Conservation (phyloP, 495 filamentous ascomycete genomes). For the Echria macrotheca region DNA sequence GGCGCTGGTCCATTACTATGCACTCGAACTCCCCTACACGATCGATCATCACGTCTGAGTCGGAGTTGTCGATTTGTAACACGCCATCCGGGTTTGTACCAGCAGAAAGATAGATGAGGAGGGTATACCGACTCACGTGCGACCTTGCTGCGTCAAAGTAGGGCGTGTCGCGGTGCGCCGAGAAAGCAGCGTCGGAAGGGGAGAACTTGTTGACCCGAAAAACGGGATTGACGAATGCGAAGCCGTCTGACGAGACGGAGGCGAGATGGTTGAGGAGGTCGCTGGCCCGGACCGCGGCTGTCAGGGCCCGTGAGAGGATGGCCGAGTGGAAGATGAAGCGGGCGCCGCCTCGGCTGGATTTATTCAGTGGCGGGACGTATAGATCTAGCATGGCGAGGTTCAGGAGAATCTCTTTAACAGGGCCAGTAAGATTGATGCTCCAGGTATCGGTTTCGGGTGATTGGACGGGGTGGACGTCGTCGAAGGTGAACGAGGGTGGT, state of each 20-base stretch:
- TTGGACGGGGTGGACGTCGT: neutral
- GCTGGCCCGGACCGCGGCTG: neutral
- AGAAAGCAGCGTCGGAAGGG: neutral
- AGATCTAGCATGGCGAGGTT: neutral
- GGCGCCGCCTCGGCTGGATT: neutral
- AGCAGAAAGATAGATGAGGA: neutral
- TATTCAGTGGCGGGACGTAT: conserved; percentile 2
- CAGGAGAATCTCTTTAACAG: neutral
- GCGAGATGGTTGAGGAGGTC: neutral
- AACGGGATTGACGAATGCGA: conserved; percentile 2
- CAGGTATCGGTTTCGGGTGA: neutral
- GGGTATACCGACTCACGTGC: conserved; percentile 1
- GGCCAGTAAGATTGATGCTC: neutral
- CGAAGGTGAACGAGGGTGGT: neutral
- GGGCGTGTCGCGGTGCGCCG: neutral
- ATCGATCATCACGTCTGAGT: neutral
- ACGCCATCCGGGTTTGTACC: neutral
- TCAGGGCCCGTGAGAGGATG: conserved; percentile 1
- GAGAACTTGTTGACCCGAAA: conserved; percentile 3
- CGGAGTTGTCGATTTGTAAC: neutral
- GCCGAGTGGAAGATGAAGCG: conserved; percentile 7
- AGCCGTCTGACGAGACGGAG: neutral
- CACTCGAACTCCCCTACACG: neutral
- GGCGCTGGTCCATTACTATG: neutral
- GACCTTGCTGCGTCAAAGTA: conserved; percentile 1